A percentile compares a stretch with the other conserved stretches of the same genome.
These are phyloP conservation scores for Thielaviopsis punctulata DNA, from an alignment of 2,329 filamentous ascomycete species.

Conservation along the genomic window DNA sequence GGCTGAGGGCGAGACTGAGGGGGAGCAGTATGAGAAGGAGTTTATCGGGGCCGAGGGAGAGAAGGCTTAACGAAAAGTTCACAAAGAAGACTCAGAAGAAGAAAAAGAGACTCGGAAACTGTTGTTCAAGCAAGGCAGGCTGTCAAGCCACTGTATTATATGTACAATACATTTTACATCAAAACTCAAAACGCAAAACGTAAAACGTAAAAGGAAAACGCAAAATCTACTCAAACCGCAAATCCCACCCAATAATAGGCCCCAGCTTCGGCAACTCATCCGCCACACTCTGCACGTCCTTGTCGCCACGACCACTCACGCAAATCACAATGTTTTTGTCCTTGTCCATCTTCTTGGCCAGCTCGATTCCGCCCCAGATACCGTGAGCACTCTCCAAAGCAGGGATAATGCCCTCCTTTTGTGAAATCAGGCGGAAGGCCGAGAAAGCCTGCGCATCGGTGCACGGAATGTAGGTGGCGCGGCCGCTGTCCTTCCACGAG, in stretches of 20 bases:
- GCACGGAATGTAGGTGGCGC: constrained; percentile 77
- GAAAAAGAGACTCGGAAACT: neutral
- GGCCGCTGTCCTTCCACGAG: constrained; percentile 76
- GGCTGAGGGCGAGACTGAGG: constrained; percentile 21
- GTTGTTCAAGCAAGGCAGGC: neutral
- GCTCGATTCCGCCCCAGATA: constrained; percentile 70
- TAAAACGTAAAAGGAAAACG: too few species aligned
- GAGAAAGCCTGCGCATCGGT: constrained; percentile 82
- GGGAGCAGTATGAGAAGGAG: constrained; percentile 20
- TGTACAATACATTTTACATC: neutral
- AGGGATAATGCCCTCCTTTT: constrained; percentile 92
- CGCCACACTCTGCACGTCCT: constrained; percentile 96
- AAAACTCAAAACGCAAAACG: too few species aligned
- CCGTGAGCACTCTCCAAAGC: constrained; percentile 89
- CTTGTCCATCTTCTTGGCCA: constrained; percentile 84
- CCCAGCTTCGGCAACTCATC: constrained; percentile 82
- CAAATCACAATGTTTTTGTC: constrained; percentile 87
- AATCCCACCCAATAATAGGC: constrained; percentile 65
- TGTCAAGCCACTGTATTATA: too few species aligned
- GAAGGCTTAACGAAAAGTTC: too few species aligned
- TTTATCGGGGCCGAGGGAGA: constrained; percentile 23
- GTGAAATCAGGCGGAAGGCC: constrained; percentile 68
- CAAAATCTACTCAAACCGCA: constrained; percentile 35
- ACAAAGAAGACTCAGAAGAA: neutral
- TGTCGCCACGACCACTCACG: constrained; percentile 82